A percentile compares a stretch with the other conserved stretches of the same genome.
These are phyloP conservation scores for Crithidia fasciculata DNA, from an alignment of 208 protist species.

Conservation along the genomic window DNA sequence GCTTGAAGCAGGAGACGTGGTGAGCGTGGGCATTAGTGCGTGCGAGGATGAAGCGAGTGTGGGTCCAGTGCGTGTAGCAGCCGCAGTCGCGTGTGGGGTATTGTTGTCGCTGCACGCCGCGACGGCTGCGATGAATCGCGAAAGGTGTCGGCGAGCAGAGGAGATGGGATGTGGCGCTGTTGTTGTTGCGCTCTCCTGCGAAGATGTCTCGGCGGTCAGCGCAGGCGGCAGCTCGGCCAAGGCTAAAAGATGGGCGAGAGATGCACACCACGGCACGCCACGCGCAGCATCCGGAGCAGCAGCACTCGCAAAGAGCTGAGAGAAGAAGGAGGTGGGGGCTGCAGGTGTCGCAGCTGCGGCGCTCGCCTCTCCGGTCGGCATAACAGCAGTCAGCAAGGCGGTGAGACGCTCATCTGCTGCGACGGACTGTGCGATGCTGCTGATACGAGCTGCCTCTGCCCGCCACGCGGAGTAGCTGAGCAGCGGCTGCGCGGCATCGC, in stretches of 20 bases:
- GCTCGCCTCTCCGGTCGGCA: no score
- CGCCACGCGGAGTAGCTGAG: conserved; percentile 29
- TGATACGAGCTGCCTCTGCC: conserved; percentile 13
- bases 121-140: neutral
- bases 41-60: conserved; percentile 2
- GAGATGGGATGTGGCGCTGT: neutral
- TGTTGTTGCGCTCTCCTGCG: neutral
- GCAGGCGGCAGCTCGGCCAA: conserved; percentile 21
- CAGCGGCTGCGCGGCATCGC: neutral
- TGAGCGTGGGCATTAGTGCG: conserved; percentile 11
- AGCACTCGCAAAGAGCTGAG: conserved; percentile 9
- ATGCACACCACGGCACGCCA: conserved; percentile 5
- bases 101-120: neutral
- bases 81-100: no score
- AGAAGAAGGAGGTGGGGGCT: conserved; percentile 1
- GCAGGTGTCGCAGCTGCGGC: no score
- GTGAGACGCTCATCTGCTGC: conserved; percentile 3
- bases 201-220: neutral
- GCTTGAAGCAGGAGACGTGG: no score
- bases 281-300: neutral
- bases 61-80: no score
- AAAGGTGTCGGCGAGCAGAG: neutral
- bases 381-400: conserved; percentile 4
- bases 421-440: conserved; percentile 5
- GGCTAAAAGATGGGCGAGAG: conserved; percentile 25